Percentiles rank a stretch among this genome's conserved stretches.
These are phyloP conservation scores for Davidsoniella eucalypti DNA, from an alignment of 2,329 filamentous ascomycete species.

Conservation along the genomic window DNA sequence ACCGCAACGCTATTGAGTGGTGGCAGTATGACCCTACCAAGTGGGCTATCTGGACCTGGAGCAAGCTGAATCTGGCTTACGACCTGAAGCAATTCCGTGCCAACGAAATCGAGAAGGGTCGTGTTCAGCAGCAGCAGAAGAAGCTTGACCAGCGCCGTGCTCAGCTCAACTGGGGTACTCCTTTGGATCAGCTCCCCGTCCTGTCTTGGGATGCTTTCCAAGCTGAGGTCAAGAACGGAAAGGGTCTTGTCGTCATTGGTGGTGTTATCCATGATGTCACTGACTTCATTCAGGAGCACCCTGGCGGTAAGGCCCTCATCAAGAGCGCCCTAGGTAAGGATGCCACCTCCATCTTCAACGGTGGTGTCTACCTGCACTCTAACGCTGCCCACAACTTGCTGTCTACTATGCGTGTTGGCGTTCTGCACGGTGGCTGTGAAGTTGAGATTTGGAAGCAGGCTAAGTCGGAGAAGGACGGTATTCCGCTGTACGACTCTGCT, in stretches of 20 bases:
- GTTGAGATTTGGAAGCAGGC: constrained; percentile 88
- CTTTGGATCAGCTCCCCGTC: constrained; percentile 71
- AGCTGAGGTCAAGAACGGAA: constrained; percentile 59
- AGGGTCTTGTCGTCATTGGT: constrained; percentile 59
- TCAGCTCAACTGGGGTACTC: constrained; percentile 70
- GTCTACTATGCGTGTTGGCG: constrained; percentile 75
- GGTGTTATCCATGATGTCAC: constrained; percentile 76
- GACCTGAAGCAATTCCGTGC: constrained; percentile 80
- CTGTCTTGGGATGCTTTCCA: constrained; percentile 79
- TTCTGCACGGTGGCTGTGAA: constrained; percentile 72
- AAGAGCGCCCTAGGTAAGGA: constrained; percentile 70
- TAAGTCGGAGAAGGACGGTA: constrained; percentile 64
- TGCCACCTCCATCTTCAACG: constrained; percentile 81
- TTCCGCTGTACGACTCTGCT: constrained; percentile 61
- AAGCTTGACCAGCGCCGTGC: constrained; percentile 79
- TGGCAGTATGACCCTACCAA: constrained; percentile 86
- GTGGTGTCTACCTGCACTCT: constrained; percentile 76
- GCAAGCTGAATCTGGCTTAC: constrained; percentile 67
- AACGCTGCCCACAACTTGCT: constrained; percentile 82
- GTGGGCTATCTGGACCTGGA: constrained; percentile 75
- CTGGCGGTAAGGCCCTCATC: constrained; percentile 81
- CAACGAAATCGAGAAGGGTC: constrained; percentile 88
- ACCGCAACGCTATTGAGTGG: constrained; percentile 84
- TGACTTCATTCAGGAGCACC: constrained; percentile 75
- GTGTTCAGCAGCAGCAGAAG: constrained; percentile 79